A percentile compares a stretch with the other conserved stretches of the same genome.
Evolutionary conservation across 192 early-diverging fungal species (phyloP).

Genomic region (Gonapodya prolifera): DNA sequence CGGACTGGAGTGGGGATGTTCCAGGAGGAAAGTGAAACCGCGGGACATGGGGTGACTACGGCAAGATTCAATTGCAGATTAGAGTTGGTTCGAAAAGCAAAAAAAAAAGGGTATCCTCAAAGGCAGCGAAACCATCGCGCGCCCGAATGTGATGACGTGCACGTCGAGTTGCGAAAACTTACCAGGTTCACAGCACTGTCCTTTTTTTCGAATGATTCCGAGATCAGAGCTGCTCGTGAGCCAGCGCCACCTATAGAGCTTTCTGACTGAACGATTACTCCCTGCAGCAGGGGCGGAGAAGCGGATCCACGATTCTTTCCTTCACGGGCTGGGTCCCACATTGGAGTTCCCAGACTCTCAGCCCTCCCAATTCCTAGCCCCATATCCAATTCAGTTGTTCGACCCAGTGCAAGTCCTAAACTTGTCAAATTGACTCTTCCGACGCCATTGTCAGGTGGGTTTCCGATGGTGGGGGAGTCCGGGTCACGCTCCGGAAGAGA

Average conservation of each 20-base stretch:
- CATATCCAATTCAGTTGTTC: not conserved
- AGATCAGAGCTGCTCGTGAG: not conserved
- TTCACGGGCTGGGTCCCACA: not conserved
- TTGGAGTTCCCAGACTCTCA: not conserved
- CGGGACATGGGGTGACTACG: constrained; percentile 1
- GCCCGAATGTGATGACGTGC: too few relatives aligned
- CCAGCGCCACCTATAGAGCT: not conserved
- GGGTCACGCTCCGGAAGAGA: not conserved
- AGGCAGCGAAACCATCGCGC: too few relatives aligned
- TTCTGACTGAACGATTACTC: not conserved
- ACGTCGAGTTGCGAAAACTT: not conserved
- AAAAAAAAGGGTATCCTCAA: too few relatives aligned
- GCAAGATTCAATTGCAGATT: too few relatives aligned
- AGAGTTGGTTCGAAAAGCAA: too few relatives aligned
- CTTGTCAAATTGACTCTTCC: too few relatives aligned
- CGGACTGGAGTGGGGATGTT: not conserved
- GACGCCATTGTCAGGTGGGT: not conserved
- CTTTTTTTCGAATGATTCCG: not conserved
- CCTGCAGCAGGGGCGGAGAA: not conserved
- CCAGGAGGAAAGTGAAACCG: constrained; percentile 18
- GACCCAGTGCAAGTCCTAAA: not conserved
- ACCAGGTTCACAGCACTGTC: not conserved
- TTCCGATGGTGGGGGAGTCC: not conserved
- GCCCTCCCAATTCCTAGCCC: not conserved
- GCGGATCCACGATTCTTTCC: too few relatives aligned